These are phyloP conservation scores for Salvia hispanica DNA, from an alignment of 257 asterid species.

Conservation along the genomic window DNA sequence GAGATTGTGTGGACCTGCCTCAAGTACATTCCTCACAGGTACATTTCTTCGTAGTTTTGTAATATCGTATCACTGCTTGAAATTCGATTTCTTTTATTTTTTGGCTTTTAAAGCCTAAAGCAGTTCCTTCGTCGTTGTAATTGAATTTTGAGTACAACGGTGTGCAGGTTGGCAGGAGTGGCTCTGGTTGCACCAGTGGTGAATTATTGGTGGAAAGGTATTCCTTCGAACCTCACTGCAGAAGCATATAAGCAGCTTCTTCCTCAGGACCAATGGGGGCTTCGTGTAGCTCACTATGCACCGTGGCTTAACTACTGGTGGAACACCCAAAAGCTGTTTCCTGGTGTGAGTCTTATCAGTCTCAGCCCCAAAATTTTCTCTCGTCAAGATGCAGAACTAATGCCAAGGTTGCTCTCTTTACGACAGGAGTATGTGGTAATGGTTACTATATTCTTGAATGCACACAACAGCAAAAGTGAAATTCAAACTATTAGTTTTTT, in stretches of 20 bases:
- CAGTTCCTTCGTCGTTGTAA: too few relatives aligned
- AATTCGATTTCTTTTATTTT: not conserved
- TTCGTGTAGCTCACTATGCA: constrained; percentile 68
- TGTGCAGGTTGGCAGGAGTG: constrained; percentile 80
- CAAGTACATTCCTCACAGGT: constrained; percentile 95
- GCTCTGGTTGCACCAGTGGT: constrained; percentile 51
- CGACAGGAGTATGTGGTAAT: constrained; percentile 16
- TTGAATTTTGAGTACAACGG: too few relatives aligned
- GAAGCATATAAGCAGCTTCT: constrained; percentile 51
- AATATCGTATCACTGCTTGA: too few relatives aligned
- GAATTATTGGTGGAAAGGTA: constrained; percentile 79
- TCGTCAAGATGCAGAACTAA: constrained; percentile 56
- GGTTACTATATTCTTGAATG: constrained; percentile 30
- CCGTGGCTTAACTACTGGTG: constrained; percentile 95
- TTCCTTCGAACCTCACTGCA: constrained; percentile 71
- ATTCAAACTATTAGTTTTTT: too few relatives aligned
- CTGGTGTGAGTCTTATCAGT: constrained; percentile 45
- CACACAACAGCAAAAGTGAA: too few relatives aligned
- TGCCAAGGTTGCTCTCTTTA: constrained; percentile 37
- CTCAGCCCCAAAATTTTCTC: constrained; percentile 41
- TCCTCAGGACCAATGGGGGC: constrained; percentile 71
- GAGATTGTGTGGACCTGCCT: constrained; percentile 80
- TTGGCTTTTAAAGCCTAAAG: constrained; percentile 1
- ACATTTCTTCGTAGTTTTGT: too few relatives aligned
- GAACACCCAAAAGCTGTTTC: constrained; percentile 82